Evolutionary conservation across 73 alveolate species (phyloP).

Genomic region (Paramecium sonneborni): DNA sequence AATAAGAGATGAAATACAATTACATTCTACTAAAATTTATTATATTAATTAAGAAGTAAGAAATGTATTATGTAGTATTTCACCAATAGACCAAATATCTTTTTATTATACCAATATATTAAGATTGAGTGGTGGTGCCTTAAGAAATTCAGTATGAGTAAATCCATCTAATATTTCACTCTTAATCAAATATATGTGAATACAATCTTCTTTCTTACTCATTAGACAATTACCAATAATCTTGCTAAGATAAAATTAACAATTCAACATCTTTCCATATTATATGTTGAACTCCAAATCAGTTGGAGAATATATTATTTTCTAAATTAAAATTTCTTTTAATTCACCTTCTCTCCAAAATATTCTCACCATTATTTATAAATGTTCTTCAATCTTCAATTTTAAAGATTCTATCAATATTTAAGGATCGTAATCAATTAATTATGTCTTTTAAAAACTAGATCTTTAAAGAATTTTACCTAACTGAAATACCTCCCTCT

Average conservation of each 20-base stretch:
- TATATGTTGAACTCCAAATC: background rate
- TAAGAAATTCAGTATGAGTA: background rate
- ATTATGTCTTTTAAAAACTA: background rate
- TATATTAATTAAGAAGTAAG: background rate
- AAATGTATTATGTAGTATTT: background rate
- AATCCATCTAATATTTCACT: background rate
- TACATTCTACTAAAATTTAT: background rate
- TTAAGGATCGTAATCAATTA: background rate
- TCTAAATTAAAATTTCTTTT: background rate
- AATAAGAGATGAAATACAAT: background rate
- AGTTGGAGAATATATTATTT: background rate
- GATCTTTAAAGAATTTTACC: background rate
- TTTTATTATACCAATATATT: background rate
- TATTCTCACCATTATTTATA: background rate
- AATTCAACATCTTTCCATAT: background rate
- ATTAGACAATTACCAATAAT: background rate
- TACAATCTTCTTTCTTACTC: background rate
- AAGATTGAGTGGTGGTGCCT: background rate
- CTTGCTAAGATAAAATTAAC: background rate
- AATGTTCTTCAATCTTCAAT: background rate
- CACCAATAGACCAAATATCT: background rate
- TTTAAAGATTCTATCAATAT: background rate
- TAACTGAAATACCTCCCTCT: background rate
- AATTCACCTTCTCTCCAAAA: background rate
- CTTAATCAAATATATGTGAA: background rate